phyloP scores from a whole-genome alignment of 2,329 filamentous ascomycete species.

The Exophiala aquamarina region DNA sequence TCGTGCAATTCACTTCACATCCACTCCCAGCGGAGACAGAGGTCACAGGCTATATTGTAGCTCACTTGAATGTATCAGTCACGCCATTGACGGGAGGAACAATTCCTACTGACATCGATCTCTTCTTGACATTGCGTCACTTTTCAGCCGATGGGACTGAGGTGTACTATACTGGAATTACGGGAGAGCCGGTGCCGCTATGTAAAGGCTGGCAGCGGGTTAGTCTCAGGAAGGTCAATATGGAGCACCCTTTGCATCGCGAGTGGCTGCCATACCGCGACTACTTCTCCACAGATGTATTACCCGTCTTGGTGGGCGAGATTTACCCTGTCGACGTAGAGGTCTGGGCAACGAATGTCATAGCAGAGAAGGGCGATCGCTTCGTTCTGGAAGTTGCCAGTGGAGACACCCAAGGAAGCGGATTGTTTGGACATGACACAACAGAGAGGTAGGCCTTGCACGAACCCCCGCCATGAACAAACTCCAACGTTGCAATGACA shows the following conservation, averaged over 20 bases:
- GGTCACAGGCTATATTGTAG: slow-evolving; percentile 67
- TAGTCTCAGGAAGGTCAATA: slow-evolving; percentile 49
- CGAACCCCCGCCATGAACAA: not conserved
- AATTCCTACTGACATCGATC: slow-evolving; percentile 52
- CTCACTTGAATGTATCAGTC: slow-evolving; percentile 63
- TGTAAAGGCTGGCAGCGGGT: slow-evolving; percentile 57
- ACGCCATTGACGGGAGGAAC: slow-evolving; percentile 39
- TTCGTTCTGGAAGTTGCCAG: slow-evolving; percentile 33
- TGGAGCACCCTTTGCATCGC: slow-evolving; percentile 44
- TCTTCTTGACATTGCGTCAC: slow-evolving; percentile 57
- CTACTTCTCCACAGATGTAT: slow-evolving; percentile 49
- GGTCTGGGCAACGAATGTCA: slow-evolving; percentile 39
- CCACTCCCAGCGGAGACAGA: slow-evolving; percentile 64
- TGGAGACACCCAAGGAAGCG: slow-evolving; percentile 53
- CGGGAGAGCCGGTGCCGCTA: slow-evolving; percentile 54
- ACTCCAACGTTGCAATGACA: not conserved
- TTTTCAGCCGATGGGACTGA: slow-evolving; percentile 52
- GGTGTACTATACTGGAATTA: slow-evolving; percentile 55
- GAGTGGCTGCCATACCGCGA: slow-evolving; percentile 50
- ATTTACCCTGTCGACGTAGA: slow-evolving; percentile 52
- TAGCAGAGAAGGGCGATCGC: slow-evolving; percentile 35
- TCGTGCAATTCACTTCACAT: slow-evolving; percentile 58
- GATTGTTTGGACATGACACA: slow-evolving; percentile 50
- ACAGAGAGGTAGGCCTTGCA: slow-evolving; percentile 34
- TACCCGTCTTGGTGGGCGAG: slow-evolving; percentile 49